Percentiles rank a stretch among this genome's conserved stretches.
These are phyloP conservation scores for Agapanthus africanus DNA, from an alignment of 106 monocot genomes.

Conservation along the genomic window DNA sequence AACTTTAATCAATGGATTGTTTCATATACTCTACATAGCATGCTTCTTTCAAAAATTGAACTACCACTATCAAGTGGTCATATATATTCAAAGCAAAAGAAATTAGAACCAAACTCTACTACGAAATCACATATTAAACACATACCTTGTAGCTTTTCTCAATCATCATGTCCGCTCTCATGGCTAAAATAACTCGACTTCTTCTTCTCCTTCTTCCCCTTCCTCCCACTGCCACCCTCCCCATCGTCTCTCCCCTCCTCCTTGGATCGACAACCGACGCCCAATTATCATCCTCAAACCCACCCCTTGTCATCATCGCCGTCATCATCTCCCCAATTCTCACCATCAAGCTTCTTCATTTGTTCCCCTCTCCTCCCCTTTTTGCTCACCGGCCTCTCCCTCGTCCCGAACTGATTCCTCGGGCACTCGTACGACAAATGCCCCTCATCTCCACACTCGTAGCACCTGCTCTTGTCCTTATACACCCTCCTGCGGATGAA, in stretches of 20 bases:
- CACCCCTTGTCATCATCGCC: conserved; percentile 13
- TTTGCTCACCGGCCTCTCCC: conserved; percentile 61
- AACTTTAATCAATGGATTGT: no score
- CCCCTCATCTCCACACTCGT: conserved; percentile 91
- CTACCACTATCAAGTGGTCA: no score
- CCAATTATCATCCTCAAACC: conserved; percentile 75
- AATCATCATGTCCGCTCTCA: conserved; percentile 84
- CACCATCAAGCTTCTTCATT: conserved; percentile 9
- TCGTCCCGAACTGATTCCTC: conserved; percentile 66
- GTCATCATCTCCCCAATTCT: no score
- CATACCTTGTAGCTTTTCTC: no score
- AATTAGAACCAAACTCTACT: no score
- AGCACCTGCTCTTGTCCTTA: conserved; percentile 88
- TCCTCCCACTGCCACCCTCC: no score
- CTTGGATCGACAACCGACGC: conserved; percentile 89
- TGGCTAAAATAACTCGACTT: conserved; percentile 88
- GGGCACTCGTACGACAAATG: conserved; percentile 94
- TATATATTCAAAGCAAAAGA: no score
- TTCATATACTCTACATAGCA: no score
- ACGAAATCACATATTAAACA: no score
- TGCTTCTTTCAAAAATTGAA: no score
- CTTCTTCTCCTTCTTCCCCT: conserved; percentile 35
- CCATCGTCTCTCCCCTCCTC: conserved; percentile 56
- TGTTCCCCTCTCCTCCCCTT: conserved; percentile 24
- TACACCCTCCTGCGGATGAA: conserved; percentile 81